Evolutionary conservation across 1,284 basidiomycete species (phyloP).

Genomic region (Stygiomarasmius scandens): DNA sequence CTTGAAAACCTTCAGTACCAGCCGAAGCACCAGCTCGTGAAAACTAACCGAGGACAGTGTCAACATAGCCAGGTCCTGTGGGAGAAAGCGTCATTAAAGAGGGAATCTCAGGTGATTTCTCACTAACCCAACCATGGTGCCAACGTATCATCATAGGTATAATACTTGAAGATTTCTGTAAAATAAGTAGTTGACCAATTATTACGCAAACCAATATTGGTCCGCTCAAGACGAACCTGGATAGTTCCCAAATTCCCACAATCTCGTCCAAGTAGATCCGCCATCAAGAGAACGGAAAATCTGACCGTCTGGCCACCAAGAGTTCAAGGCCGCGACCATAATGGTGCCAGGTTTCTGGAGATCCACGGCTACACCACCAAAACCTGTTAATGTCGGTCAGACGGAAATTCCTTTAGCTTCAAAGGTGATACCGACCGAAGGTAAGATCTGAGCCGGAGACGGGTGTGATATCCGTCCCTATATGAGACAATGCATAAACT

Average conservation of each 20-base stretch:
- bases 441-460: constrained; percentile 30
- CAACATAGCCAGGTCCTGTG: constrained; percentile 33
- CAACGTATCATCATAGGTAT: constrained; percentile 43
- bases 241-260: constrained; percentile 58
- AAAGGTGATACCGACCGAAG: constrained; percentile 24
- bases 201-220: neutral
- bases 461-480: constrained; percentile 58
- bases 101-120: neutral
- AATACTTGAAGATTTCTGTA: constrained; percentile 42
- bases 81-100: no score
- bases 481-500: no score
- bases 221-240: constrained; percentile 26
- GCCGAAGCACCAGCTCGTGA: no score
- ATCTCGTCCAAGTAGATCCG: constrained; percentile 47
- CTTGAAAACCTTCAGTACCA: no score
- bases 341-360: constrained; percentile 60
- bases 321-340: constrained; percentile 69
- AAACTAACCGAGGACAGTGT: constrained; percentile 28
- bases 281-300: constrained; percentile 63
- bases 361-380: constrained; percentile 64
- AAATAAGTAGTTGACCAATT: neutral
- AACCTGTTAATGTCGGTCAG: constrained; percentile 47
- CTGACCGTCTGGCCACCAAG: constrained; percentile 66
- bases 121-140: constrained; percentile 45
- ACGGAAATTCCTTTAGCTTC: constrained; percentile 6